Evolutionary conservation across 2,329 filamentous ascomycete genomes (phyloP).

Genomic region (Penicillium sp.): DNA sequence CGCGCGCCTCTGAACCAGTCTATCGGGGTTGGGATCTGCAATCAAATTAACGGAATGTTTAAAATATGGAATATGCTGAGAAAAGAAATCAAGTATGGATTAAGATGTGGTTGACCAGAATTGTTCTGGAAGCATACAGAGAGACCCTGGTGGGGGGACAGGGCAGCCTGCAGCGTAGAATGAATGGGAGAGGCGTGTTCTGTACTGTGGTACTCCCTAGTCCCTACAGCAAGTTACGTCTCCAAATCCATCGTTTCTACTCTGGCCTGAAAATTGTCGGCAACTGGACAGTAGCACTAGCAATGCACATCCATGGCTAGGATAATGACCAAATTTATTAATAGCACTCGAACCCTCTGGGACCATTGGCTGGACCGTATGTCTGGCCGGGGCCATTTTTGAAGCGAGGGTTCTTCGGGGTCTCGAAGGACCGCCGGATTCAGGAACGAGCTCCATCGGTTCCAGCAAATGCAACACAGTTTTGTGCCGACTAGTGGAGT

Average conservation of each 20-base stretch:
- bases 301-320: neutral
- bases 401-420: neutral
- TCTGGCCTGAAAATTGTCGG: neutral
- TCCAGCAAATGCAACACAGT: conserved; percentile 1
- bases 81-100: neutral
- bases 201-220: too few species aligned
- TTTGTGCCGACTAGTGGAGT: neutral
- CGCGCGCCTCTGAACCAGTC: neutral
- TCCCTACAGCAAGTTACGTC: neutral
- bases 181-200: too few species aligned
- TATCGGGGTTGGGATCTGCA: neutral
- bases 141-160: neutral
- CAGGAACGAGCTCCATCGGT: conserved; percentile 11
- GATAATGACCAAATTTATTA: neutral
- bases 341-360: neutral
- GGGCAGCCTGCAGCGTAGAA: neutral
- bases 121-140: neutral
- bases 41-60: neutral
- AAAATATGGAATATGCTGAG: neutral
- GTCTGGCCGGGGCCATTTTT: conserved; percentile 14
- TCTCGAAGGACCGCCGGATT: conserved; percentile 4
- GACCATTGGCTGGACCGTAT: conserved; percentile 9
- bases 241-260: neutral
- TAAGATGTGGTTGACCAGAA: neutral
- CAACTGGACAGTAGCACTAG: neutral